Conservation (phyloP, 2,329 filamentous ascomycete genomes). For the Monilinia aucupariae region DNA sequence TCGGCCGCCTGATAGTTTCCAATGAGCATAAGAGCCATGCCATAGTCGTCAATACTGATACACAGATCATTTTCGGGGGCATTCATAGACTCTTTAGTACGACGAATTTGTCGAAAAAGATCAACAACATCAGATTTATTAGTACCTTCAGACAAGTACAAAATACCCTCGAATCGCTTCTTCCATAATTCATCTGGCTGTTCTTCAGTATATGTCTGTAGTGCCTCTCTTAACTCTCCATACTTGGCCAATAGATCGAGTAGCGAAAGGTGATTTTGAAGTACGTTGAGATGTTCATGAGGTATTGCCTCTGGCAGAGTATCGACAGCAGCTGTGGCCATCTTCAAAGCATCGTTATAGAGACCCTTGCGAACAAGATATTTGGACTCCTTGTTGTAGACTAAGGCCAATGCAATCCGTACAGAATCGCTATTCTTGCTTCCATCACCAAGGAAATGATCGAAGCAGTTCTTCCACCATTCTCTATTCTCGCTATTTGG, state of each 20-base stretch:
- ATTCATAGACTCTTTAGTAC: slow-evolving; percentile 9
- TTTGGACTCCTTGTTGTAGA: slow-evolving; percentile 27
- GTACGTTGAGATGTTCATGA: slow-evolving; percentile 21
- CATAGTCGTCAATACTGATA: slow-evolving; percentile 14
- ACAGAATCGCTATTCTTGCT: slow-evolving; percentile 23
- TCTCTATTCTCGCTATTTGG: slow-evolving; percentile 20
- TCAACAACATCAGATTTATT: slow-evolving; percentile 22
- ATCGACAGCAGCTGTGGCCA: slow-evolving; percentile 23
- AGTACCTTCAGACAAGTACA: slow-evolving; percentile 26
- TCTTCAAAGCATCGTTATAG: slow-evolving; percentile 25
- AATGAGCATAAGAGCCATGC: slow-evolving; percentile 22
- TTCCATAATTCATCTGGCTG: slow-evolving; percentile 25
- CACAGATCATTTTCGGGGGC: slow-evolving; percentile 8
- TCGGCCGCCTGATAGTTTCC: slow-evolving; percentile 25
- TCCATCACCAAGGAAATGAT: slow-evolving; percentile 23
- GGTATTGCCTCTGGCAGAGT: slow-evolving; percentile 25
- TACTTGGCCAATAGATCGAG: slow-evolving; percentile 26
- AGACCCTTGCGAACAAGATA: slow-evolving; percentile 25
- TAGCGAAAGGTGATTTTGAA: slow-evolving; percentile 25
- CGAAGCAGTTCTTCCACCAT: slow-evolving; percentile 29
- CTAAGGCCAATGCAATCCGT: slow-evolving; percentile 22
- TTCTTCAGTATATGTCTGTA: slow-evolving; percentile 22
- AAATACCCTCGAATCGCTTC: slow-evolving; percentile 25
- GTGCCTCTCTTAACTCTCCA: slow-evolving; percentile 23
- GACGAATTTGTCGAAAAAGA: slow-evolving; percentile 21